Conservation (phyloP, 2,329 filamentous ascomycete species). For the Dendryphion nanum region DNA sequence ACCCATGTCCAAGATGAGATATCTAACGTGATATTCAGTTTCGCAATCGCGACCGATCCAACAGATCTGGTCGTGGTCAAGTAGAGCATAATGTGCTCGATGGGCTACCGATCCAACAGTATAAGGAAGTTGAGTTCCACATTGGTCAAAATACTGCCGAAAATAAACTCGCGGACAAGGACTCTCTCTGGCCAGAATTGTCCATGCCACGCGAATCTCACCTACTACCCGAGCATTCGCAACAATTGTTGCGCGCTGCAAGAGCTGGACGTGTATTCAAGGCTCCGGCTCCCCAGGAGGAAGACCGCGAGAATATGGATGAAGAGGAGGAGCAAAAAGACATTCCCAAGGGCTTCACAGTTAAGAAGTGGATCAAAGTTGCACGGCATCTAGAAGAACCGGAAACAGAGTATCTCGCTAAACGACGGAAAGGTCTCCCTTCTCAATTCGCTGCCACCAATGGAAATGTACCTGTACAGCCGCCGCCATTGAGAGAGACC, state of each 20-base stretch:
- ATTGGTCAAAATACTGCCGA: constrained; percentile 65
- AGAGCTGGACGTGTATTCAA: constrained; percentile 76
- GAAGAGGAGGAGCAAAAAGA: constrained; percentile 45
- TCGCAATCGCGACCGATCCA: constrained; percentile 51
- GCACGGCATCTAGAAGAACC: constrained; percentile 57
- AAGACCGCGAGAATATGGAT: constrained; percentile 53
- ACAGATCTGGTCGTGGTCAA: constrained; percentile 57
- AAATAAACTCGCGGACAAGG: constrained; percentile 61
- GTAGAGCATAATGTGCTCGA: constrained; percentile 65
- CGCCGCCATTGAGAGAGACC: constrained; percentile 65
- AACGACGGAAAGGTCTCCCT: constrained; percentile 59
- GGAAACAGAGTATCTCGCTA: constrained; percentile 62
- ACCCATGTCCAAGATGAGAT: too few species aligned
- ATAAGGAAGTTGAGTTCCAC: constrained; percentile 68
- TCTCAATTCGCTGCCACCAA: constrained; percentile 37
- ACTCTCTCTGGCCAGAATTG: constrained; percentile 70
- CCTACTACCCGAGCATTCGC: constrained; percentile 73
- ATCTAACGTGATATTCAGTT: constrained; percentile 9
- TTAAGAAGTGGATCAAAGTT: constrained; percentile 58
- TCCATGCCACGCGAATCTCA: constrained; percentile 86
- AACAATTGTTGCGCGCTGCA: constrained; percentile 78
- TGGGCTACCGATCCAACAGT: constrained; percentile 88
- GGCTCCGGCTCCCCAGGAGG: constrained; percentile 64
- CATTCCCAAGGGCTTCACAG: constrained; percentile 52
- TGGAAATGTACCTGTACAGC: constrained; percentile 12